phyloP scores from a whole-genome alignment of 2,329 filamentous ascomycete species.

The Talaromyces marneffei region DNA sequence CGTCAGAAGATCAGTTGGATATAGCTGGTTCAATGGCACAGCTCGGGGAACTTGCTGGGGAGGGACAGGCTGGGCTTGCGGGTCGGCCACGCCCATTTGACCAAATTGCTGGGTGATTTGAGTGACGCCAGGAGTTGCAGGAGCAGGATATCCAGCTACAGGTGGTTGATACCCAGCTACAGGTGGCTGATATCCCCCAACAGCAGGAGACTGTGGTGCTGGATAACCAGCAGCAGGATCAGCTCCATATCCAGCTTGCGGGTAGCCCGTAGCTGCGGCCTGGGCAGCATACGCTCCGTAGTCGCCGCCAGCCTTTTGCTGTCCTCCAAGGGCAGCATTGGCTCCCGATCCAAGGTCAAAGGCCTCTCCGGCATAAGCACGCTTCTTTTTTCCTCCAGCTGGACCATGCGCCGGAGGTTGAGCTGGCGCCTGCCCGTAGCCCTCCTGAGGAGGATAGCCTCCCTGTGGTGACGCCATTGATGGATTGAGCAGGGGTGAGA shows the following conservation, averaged over 20 bases:
- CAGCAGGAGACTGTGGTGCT: slow-evolving; percentile 26
- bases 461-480: slow-evolving; percentile 49
- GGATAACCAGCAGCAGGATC: slow-evolving; percentile 30
- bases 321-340: slow-evolving; percentile 59
- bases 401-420: slow-evolving; percentile 29
- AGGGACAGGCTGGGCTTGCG: slow-evolving; percentile 43
- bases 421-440: slow-evolving; percentile 41
- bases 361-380: slow-evolving; percentile 87
- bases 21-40: slow-evolving; percentile 72
- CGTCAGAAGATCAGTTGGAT: slow-evolving; percentile 83
- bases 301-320: slow-evolving; percentile 50
- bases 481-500: slow-evolving; percentile 4
- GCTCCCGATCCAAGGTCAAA: slow-evolving; percentile 88
- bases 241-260: slow-evolving; percentile 40
- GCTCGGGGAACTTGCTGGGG: slow-evolving; percentile 45
- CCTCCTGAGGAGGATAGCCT: slow-evolving; percentile 47
- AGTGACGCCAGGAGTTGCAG: slow-evolving; percentile 53
- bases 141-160: slow-evolving; percentile 59
- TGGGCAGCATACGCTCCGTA: slow-evolving; percentile 57
- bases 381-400: slow-evolving; percentile 63
- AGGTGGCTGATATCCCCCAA: slow-evolving; percentile 62
- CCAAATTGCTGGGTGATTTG: slow-evolving; percentile 79
- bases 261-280: slow-evolving; percentile 43
- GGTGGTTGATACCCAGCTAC: slow-evolving; percentile 65
- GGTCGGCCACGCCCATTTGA: slow-evolving; percentile 64